Evolutionary conservation across 1,284 basidiomycete species (phyloP).

Genomic region (Irpex sp.): DNA sequence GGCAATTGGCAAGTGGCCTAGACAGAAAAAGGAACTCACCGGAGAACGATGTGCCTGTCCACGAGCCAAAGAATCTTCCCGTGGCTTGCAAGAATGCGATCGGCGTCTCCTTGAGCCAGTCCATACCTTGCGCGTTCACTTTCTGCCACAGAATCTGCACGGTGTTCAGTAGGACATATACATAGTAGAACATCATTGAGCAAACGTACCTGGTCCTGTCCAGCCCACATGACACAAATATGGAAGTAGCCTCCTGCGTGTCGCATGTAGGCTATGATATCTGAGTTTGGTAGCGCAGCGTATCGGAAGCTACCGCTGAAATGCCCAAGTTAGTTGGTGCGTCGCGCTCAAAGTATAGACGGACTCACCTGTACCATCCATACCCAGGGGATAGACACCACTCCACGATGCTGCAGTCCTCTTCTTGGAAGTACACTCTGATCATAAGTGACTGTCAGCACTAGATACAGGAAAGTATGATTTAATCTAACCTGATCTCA

Average conservation of each 20-base stretch:
- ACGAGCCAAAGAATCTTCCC: constrained; percentile 4
- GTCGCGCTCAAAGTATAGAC: background rate
- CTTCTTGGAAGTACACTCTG: constrained; percentile 8
- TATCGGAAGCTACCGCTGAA: constrained; percentile 3
- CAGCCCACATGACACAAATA: constrained; percentile 7
- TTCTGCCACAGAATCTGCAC: background rate
- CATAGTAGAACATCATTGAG: background rate
- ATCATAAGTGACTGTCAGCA: background rate
- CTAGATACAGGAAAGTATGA: background rate
- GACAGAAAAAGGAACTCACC: background rate
- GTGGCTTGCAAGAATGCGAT: constrained; percentile 2
- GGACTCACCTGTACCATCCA: background rate
- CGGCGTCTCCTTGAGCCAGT: background rate
- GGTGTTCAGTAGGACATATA: background rate
- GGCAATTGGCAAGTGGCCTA: background rate
- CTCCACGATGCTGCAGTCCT: constrained; percentile 4
- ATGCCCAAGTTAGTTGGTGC: background rate
- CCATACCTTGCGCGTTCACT: background rate
- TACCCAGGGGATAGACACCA: background rate
- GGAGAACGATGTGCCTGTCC: constrained; percentile 2
- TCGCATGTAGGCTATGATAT: constrained; percentile 8
- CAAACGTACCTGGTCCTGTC: constrained; percentile 6
- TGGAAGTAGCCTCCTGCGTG: background rate
- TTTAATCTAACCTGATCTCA: constrained; percentile 2
- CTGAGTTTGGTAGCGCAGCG: constrained; percentile 6